Base-by-base conservation (phyloP, 1,284 basidiomycete genomes). In the Trametes hirsuta region DNA sequence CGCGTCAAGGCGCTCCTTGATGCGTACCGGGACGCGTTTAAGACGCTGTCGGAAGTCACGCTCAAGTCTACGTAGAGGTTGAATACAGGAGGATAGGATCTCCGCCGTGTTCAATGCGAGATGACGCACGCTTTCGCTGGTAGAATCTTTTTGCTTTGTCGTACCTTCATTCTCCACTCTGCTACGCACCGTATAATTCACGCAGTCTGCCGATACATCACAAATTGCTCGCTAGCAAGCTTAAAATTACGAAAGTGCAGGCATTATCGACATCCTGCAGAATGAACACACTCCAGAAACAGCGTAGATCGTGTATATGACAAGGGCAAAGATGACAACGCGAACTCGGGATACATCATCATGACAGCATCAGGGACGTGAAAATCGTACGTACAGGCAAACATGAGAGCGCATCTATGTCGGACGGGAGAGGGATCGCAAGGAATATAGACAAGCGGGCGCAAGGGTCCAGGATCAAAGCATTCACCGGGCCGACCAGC, bases 1-100 rank as follows among this genome's bases (percentile, higher is more conserved):
- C 82, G 97, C 70, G 93, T 99, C 46, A 98, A 98, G 84, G 90
- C 94, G 12, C 76, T 99, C 53, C 79, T 99, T 66, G 95, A 98
- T 71, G 97, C 97, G 12, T 99, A 99, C 78, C 95, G 91, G 80
- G 96, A 97, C 68, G 97, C 97, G 37, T 98, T 98, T 81, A 94
- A 90, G 77, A 91, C 84, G 24, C 77, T 93, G 21, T 90, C 90
- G 2, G 91, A 93, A 68, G 86, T 93, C 55, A 88, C 83, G 68
- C 72, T 93, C 64, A 90, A 89, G 72, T 81, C 86, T 24, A 72
- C 82, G 69, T 88, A 81, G 73, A 41, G 42, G 47, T 34, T 6
- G 47, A 24, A 37, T 24, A 36, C 14, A 25, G 24, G 39, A 24
- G 46, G 6, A 21, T 22, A 35, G 22, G 39, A 47, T 47, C 30